Percentiles rank a stretch among this genome's conserved stretches.
phyloP scores from a whole-genome alignment of 352 stramenopile species.

The Blastocystis sp. region DNA sequence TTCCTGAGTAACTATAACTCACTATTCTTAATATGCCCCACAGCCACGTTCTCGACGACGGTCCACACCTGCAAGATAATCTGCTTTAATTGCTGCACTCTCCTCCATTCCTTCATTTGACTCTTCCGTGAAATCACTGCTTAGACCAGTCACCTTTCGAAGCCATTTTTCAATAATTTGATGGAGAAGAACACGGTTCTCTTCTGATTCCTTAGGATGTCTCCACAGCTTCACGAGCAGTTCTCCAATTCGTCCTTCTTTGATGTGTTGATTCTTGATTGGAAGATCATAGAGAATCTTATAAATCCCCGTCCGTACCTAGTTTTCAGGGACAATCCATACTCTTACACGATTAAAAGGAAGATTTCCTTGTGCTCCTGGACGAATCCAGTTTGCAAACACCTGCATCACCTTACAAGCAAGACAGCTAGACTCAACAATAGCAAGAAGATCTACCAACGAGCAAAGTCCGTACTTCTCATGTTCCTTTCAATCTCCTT shows the following conservation, averaged over 20 bases:
- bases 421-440: constrained; percentile 12
- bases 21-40: background rate
- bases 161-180: constrained; percentile 66
- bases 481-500: constrained; percentile 18
- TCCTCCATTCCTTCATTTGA: constrained; percentile 58
- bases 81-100: background rate
- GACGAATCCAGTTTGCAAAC: constrained; percentile 37
- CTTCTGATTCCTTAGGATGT: constrained; percentile 33
- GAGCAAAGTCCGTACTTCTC: constrained; percentile 26
- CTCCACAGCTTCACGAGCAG: constrained; percentile 56
- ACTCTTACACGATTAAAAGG: background rate
- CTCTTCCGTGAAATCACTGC: background rate
- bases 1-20: constrained; percentile 30
- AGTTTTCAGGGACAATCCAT: background rate
- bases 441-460: background rate
- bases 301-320: constrained; percentile 30
- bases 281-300: constrained; percentile 22
- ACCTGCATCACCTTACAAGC: constrained; percentile 16
- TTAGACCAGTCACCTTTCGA: constrained; percentile 39
- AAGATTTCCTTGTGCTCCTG: constrained; percentile 25
- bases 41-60: constrained; percentile 13
- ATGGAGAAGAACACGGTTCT: constrained; percentile 38
- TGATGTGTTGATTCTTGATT: constrained; percentile 38
- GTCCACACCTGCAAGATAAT: background rate
- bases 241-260: constrained; percentile 38